Percentiles rank a stretch among this genome's conserved stretches.
Evolutionary conservation across 768 basidiomycete species (phyloP).

Genomic region (Russula emetica): DNA sequence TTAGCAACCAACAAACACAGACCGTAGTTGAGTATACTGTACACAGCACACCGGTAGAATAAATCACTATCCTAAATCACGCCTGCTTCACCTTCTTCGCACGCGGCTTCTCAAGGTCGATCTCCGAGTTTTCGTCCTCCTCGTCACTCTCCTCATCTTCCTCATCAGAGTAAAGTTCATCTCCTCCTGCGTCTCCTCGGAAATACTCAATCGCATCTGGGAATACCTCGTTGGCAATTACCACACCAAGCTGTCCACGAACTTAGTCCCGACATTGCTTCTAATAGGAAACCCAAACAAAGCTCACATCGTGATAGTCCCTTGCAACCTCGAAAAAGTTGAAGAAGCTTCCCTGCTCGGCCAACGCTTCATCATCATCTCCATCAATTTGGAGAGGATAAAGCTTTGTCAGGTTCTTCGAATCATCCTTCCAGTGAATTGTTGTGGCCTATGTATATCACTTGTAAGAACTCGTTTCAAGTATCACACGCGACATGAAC

Average conservation of each 20-base stretch:
- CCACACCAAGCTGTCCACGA: constrained; percentile 56
- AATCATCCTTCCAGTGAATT: constrained; percentile 78
- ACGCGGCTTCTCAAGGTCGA: constrained; percentile 81
- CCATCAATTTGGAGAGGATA: constrained; percentile 64
- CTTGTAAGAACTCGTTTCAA: constrained; percentile 3
- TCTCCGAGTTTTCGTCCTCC: constrained; percentile 71
- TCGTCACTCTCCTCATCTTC: constrained; percentile 68
- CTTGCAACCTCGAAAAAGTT: constrained; percentile 71
- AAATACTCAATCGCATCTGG: constrained; percentile 79
- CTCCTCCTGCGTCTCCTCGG: constrained; percentile 58
- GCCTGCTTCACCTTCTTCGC: constrained; percentile 65
- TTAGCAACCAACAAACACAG: background rate
- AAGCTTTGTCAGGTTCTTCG: constrained; percentile 71
- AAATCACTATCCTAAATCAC: constrained; percentile 33
- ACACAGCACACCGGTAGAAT: constrained; percentile 1
- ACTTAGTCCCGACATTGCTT: background rate
- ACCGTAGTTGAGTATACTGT: background rate
- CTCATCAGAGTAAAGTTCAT: constrained; percentile 61
- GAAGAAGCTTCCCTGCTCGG: constrained; percentile 81
- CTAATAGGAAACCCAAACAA: constrained; percentile 9
- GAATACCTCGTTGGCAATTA: constrained; percentile 75
- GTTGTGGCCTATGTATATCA: constrained; percentile 47
- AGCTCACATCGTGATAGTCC: constrained; percentile 66
- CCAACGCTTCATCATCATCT: constrained; percentile 55
- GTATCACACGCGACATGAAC: constrained; percentile 3